Conservation (phyloP, 2,329 filamentous ascomycete species). For the Metarhizium album region DNA sequence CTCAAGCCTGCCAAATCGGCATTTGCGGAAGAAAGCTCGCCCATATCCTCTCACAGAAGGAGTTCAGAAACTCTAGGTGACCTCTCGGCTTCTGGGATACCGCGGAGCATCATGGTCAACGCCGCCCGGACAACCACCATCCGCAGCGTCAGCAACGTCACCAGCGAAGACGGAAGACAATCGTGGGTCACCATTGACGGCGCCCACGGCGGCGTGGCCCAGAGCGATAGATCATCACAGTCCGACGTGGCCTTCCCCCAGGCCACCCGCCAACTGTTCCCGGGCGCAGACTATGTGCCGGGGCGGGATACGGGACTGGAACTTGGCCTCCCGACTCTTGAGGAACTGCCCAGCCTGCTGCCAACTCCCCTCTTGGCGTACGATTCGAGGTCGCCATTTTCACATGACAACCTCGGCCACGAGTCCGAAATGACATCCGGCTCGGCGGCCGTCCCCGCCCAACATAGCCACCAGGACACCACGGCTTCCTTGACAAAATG, state of each 20-base stretch:
- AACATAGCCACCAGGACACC: constrained; percentile 2
- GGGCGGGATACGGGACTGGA: constrained; percentile 13
- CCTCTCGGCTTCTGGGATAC: constrained; percentile 14
- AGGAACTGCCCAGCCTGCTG: constrained; percentile 16
- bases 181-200: constrained; percentile 27
- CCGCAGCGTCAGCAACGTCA: constrained; percentile 12
- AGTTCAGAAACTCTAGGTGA: constrained; percentile 18
- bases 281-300: constrained; percentile 17
- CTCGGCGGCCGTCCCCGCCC: constrained; percentile 20
- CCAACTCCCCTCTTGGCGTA: constrained; percentile 5
- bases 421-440: constrained; percentile 22
- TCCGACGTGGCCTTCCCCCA: constrained; percentile 19
- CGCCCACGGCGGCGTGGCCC: constrained; percentile 11
- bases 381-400: constrained; percentile 8
- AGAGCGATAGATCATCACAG: constrained; percentile 15
- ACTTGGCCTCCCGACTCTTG: constrained; percentile 18
- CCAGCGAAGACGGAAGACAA: constrained; percentile 16
- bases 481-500: constrained; percentile 3
- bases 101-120: constrained; percentile 14
- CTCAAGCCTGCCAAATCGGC: constrained; percentile 11
- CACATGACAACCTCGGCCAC: constrained; percentile 13
- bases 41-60: constrained; percentile 11
- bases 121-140: constrained; percentile 13
- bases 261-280: constrained; percentile 22
- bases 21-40: constrained; percentile 16